These are phyloP conservation scores for Russula sp. DNA, from an alignment of 768 basidiomycete species.

Conservation along the genomic window DNA sequence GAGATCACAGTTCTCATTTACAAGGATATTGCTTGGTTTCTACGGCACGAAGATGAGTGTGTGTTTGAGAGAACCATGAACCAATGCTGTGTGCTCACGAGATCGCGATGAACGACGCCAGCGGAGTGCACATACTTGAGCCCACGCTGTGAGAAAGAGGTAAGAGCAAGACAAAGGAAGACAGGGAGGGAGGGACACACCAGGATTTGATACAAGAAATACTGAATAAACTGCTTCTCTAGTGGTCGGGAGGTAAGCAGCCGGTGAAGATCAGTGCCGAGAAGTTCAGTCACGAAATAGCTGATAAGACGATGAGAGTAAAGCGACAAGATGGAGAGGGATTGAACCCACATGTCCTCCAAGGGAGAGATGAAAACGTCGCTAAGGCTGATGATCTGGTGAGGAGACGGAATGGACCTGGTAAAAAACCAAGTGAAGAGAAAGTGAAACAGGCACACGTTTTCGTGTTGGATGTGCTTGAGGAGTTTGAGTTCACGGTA, in stretches of 20 bases:
- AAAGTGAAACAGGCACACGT: slow-evolving; percentile 46
- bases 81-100: slow-evolving; percentile 45
- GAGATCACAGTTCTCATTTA: slow-evolving; percentile 99
- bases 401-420: background rate
- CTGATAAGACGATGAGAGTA: slow-evolving; percentile 36
- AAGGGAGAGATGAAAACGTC: slow-evolving; percentile 99
- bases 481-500: slow-evolving; percentile 97
- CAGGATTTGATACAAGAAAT: slow-evolving; percentile 98
- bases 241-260: slow-evolving; percentile 92
- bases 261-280: slow-evolving; percentile 97
- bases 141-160: slow-evolving; percentile 59
- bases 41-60: slow-evolving; percentile 29
- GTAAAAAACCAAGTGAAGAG: background rate
- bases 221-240: slow-evolving; percentile 99
- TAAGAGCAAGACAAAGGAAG: slow-evolving; percentile 1
- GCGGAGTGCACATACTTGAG: slow-evolving; percentile 99
- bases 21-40: slow-evolving; percentile 99
- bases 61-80: slow-evolving; percentile 4
- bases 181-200: slow-evolving; percentile 39
- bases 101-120: slow-evolving; percentile 95
- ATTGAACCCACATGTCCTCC: slow-evolving; percentile 77
- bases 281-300: slow-evolving; percentile 97
- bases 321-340: background rate
- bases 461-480: slow-evolving; percentile 98
- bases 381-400: slow-evolving; percentile 93